Evolutionary conservation across 2,329 filamentous ascomycete genomes (phyloP), one percentile per base, ranked within the genome.

Genomic region (Akanthomyces muscarius): DNA sequence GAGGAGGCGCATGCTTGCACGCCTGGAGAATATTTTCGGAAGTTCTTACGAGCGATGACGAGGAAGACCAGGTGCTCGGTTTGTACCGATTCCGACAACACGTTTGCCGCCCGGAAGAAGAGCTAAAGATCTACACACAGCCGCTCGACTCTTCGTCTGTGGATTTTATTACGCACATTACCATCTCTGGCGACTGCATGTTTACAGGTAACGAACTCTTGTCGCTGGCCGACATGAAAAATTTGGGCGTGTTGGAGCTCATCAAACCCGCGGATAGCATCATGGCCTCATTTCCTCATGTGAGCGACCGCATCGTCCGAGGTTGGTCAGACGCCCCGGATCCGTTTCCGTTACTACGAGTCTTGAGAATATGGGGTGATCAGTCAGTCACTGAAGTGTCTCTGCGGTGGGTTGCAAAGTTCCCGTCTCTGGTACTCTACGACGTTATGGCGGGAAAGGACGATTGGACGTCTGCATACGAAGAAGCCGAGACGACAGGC

Each of bases 221-320:
- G 2, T 68, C 68, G 21, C 70, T 83, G 38, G 67, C 78, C 0
- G 68, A 74, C 4, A 72, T 83, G 66, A 75, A 72, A 33, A 83
- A 83, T 57, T 75, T 83, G 5, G 80, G 76, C 10, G 74, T 80
- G 2, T 73, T 83, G 14, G 79, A 83, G 68, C 73, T 83, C 25
- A 71, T 81, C 16, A 74, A 80, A 64, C 76, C 76, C 1, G 66
- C 68, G 1, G 72, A 74, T 33, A 67, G 70, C 44, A 51, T 70
- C 25, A 61, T 65, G 4, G 63, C 64, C 30, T 60, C 65, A 30
- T 77, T 77, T 38, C 77, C 77, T 3, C 21, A 30, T 14, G 67
- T 83, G 6, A 79, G 67, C 45, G 81, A 84, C 65, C 73, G 78
- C 7, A 71, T 84, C 3, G 62, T 84, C 23, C 73, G 76, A 41